phyloP scores from a whole-genome alignment of 2,329 filamentous ascomycete genomes.

The Furcasterigmium furcatum region DNA sequence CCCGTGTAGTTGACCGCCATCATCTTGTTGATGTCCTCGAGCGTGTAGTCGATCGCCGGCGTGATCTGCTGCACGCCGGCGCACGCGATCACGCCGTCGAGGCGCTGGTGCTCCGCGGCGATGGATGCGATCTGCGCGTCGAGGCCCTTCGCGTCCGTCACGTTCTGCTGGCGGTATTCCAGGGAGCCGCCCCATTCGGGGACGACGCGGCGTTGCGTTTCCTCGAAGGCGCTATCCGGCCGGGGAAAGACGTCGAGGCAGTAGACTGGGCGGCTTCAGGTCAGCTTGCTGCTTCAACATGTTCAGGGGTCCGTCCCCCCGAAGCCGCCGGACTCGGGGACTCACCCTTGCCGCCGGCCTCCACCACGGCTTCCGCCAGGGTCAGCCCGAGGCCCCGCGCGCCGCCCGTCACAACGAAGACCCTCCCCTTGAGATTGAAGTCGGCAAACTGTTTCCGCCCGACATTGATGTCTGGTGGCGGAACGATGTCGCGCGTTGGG shows the following conservation, averaged over 20 bases:
- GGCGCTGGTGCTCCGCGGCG: slow-evolving; percentile 53
- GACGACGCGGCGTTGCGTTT: slow-evolving; percentile 59
- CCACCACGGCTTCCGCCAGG: slow-evolving; percentile 69
- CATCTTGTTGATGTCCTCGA: slow-evolving; percentile 55
- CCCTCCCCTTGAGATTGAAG: slow-evolving; percentile 65
- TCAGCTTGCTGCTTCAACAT: not conserved
- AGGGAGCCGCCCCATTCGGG: slow-evolving; percentile 61
- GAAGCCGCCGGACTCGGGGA: no score
- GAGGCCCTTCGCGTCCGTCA: slow-evolving; percentile 57
- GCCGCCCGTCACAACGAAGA: slow-evolving; percentile 69
- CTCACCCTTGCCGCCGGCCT: slow-evolving; percentile 67
- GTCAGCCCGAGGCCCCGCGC: slow-evolving; percentile 71
- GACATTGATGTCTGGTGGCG: slow-evolving; percentile 16
- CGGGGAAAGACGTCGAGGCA: slow-evolving; percentile 50
- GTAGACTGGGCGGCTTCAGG: slow-evolving; percentile 38
- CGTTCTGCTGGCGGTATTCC: slow-evolving; percentile 65
- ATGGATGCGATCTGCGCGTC: slow-evolving; percentile 58
- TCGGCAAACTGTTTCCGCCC: slow-evolving; percentile 51
- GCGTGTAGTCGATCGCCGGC: slow-evolving; percentile 63
- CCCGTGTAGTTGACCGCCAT: slow-evolving; percentile 69
- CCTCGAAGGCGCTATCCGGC: slow-evolving; percentile 55
- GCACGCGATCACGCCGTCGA: slow-evolving; percentile 68
- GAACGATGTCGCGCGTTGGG: slow-evolving; percentile 15
- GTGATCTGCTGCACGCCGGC: slow-evolving; percentile 69
- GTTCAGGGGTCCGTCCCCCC: not conserved